These are phyloP conservation scores for Boletus speciosus DNA, from an alignment of 768 basidiomycete species.

Conservation along the genomic window DNA sequence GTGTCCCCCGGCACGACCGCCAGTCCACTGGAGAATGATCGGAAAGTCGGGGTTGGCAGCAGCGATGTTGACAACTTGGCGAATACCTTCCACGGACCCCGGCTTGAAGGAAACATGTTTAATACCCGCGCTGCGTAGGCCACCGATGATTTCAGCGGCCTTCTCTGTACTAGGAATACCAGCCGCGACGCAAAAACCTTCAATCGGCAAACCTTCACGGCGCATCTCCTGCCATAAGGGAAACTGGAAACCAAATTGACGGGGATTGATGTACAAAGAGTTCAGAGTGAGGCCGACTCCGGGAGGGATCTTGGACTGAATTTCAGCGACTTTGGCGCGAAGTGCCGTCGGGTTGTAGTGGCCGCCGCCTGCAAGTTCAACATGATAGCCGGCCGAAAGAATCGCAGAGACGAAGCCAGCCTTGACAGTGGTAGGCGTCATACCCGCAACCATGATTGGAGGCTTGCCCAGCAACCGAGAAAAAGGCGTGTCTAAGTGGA, in stretches of 20 bases:
- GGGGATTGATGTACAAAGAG: constrained; percentile 95
- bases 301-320: constrained; percentile 76
- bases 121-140: constrained; percentile 78
- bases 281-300: constrained; percentile 95
- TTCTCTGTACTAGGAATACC: constrained; percentile 97
- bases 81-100: constrained; percentile 95
- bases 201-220: constrained; percentile 89
- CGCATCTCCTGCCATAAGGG: constrained; percentile 99
- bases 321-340: constrained; percentile 88
- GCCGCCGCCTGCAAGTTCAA: constrained; percentile 96
- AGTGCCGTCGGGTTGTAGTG: constrained; percentile 92
- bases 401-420: constrained; percentile 93
- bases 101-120: constrained; percentile 98
- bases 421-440: constrained; percentile 97
- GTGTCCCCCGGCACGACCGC: constrained; percentile 97
- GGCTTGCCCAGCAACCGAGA: constrained; percentile 94
- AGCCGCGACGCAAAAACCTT: constrained; percentile 99
- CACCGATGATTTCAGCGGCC: constrained; percentile 92
- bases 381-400: constrained; percentile 89
- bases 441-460: constrained; percentile 98
- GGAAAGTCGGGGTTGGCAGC: constrained; percentile 93
- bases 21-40: constrained; percentile 98
- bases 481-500: constrained; percentile 95
- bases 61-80: constrained; percentile 95
- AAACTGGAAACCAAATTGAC: constrained; percentile 95